These are phyloP conservation scores for Rehmannia glutinosa DNA, from an alignment of 257 asterid genomes.

Conservation along the genomic window DNA sequence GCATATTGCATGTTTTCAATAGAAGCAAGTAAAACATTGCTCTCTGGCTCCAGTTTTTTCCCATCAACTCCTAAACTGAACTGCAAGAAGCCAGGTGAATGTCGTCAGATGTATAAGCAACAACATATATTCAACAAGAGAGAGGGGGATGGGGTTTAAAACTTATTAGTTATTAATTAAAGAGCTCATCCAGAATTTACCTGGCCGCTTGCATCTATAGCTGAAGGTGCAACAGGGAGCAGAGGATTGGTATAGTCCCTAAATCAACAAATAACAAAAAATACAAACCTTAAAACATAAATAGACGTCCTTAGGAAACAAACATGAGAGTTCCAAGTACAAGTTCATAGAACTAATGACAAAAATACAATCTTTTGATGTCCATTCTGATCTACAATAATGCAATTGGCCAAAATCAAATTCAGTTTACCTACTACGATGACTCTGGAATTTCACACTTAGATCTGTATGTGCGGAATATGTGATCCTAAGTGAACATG, in stretches of 20 bases:
- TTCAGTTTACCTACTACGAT: constrained; percentile 63
- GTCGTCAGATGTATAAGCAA: constrained; percentile 1
- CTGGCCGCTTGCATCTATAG: constrained; percentile 94
- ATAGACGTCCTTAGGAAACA: neutral
- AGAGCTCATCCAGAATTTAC: constrained; percentile 33
- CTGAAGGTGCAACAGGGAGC: constrained; percentile 95
- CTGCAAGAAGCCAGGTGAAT: constrained; percentile 41
- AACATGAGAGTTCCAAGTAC: neutral
- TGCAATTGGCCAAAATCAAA: neutral
- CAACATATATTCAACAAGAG: neutral
- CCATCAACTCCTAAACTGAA: constrained; percentile 80
- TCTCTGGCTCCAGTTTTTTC: constrained; percentile 82
- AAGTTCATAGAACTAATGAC: neutral
- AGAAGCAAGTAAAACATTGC: constrained; percentile 97
- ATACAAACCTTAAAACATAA: neutral
- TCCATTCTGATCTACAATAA: constrained; percentile 6
- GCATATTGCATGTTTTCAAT: constrained; percentile 98
- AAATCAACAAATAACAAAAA: constrained; percentile 15
- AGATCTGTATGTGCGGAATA: constrained; percentile 96
- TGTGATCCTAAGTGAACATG: constrained; percentile 80
- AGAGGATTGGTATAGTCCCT: constrained; percentile 95
- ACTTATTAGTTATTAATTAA: neutral
- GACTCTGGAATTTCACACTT: constrained; percentile 92
- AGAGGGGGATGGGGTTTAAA: too few species aligned
- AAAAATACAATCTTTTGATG: neutral